Evolutionary conservation across 371 early-diverging fungal genomes (phyloP).

Genomic region (Mucor sp.): DNA sequence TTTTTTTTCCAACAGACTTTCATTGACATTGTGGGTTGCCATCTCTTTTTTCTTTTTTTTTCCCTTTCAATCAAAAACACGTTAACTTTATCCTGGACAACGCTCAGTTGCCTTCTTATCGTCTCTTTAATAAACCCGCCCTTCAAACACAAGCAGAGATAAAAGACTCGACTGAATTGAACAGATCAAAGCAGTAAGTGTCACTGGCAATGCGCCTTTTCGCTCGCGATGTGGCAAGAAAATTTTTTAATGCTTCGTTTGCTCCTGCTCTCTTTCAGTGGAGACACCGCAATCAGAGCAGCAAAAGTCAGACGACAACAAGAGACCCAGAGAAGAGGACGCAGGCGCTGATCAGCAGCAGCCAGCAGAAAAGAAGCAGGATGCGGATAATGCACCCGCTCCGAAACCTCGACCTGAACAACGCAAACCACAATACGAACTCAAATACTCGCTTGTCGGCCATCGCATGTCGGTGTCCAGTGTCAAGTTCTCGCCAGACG

Average conservation of each 20-base stretch:
- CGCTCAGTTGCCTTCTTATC: not conserved
- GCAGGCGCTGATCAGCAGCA: not conserved
- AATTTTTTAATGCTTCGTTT: constrained; percentile 4
- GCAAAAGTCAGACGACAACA: constrained; percentile 4
- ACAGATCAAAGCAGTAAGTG: not conserved
- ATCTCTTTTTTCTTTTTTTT: not conserved
- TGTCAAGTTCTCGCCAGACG: constrained; percentile 98
- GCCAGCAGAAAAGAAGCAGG: constrained; percentile 18
- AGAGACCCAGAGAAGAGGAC: constrained; percentile 22
- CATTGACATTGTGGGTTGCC: not conserved
- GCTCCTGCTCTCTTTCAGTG: too few relatives aligned
- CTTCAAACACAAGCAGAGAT: not conserved
- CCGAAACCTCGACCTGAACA: constrained; percentile 27
- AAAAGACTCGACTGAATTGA: not conserved
- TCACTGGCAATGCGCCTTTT: not conserved
- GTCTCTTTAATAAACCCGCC: not conserved
- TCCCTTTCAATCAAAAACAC: not conserved
- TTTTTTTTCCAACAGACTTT: not conserved
- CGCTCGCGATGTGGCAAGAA: not conserved
- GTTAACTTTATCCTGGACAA: not conserved
- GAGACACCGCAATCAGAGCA: constrained; percentile 1
- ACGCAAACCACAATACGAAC: constrained; percentile 83
- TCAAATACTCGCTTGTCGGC: constrained; percentile 88
- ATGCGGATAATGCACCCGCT: constrained; percentile 6
- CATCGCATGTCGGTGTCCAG: constrained; percentile 95